Evolutionary conservation across 2,329 filamentous ascomycete genomes (phyloP), one percentile per base, ranked within the genome.

Genomic region (Beauveria varroae): DNA sequence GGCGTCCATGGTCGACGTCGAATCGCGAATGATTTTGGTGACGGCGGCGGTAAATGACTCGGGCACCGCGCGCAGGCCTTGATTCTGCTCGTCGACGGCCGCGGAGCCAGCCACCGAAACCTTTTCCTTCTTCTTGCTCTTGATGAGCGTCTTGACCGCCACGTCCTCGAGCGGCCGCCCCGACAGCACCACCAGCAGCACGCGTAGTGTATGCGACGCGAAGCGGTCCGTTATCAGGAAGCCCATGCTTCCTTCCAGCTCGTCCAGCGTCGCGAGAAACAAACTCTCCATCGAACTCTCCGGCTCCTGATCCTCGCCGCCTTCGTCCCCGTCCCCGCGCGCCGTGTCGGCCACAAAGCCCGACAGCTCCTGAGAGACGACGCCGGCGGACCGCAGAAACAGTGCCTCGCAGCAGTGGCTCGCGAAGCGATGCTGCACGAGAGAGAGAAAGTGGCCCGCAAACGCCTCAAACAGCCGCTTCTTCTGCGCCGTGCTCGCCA

Each of bases 351-450:
- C 64, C n/a, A 72, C 72, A 67, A 70, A 78, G 50, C 71, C 82
- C 65, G 71, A 81, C 73, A 90, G 75, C 74, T 96, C 93, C 64
- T 87, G 79, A 16, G 88, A 89, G 43, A 96, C 89, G 12, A 89
- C 77, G 1, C 90, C 88, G 0, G 93, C 93, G 1, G 90, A 89
- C 65, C 90, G 86, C 54, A 93, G 79, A 73, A 99, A 98, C 37
- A 99, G 81, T 28, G 91, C 91, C 76, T 99, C 95, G 72, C 93
- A 97, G 76, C 93, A 98, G 78, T 99, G 95, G 63, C 93, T 96
- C 5, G 95, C 95, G 70, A 99, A 99, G 20, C 95, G 89, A 76
- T 99, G 95, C 72, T 96, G 93, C 57, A 97, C 87, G 30, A 99
- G 83, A 68, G 93, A 88, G 62, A 93, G 79, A 74, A 98, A 96